Base-by-base conservation (phyloP, 73 alveolate species). In the Diophrys appendiculata region DNA sequence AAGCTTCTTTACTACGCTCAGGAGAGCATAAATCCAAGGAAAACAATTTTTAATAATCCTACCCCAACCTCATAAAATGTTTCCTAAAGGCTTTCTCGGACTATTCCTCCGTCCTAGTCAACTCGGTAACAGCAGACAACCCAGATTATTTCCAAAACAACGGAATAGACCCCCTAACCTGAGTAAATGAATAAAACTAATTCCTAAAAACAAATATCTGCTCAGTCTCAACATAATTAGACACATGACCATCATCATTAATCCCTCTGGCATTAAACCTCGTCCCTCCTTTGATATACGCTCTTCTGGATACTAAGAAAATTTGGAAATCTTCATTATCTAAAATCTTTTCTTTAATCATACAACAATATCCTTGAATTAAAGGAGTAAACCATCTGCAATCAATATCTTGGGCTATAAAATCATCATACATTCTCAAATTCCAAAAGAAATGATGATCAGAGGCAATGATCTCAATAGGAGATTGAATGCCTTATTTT, bases 241-340 rank as follows among this genome's bases (percentile, higher is more conserved):
- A 99, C 5, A 91, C 98, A 79, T 96, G 94, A 0, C 99, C 99
- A 34, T 95, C 98, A 78, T 96, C 99, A 72, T 97, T 97, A 11
- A 96, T 87, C 11, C 99, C 99, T 82, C 99, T 91, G 29, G 98
- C 87, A 74, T 94, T 94, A 75, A 95, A 96, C 31, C 99, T 73
- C n/a, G 99, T 96, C 0, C 99, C 99, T 71, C 99, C 98, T 90
- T 95, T 91, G 67, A 87, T 81, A 84, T 96, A 89, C 69, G 96
- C 73, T 72, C 99, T 65, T 33, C 99, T 82, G 0, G 98, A 81
- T 29, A 95, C 86, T 64, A 95, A 76, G 28, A 81, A 64, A 43
- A 86, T 77, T 65, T 86, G 88, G 54, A 88, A 52, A 18, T 60
- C 79, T 25, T 70, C 25, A 11, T 78, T 71, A 35, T 82, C 93